These are phyloP conservation scores for Punctularia strigosozonata DNA, from an alignment of 768 basidiomycete species.

Conservation along the genomic window DNA sequence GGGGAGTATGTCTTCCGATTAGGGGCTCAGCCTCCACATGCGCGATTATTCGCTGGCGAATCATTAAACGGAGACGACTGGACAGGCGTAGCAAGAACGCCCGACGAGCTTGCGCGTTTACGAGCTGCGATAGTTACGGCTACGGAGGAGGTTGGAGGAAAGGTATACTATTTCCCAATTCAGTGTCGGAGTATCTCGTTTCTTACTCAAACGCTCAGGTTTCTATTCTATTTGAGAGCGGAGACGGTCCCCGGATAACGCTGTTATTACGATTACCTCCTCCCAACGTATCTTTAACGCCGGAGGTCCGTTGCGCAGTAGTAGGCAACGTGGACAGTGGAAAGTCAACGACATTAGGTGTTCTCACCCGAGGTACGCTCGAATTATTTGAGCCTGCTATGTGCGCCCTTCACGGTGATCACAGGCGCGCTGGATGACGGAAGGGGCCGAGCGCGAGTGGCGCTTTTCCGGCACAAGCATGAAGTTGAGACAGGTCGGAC, in stretches of 20 bases:
- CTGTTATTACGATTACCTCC: slow-evolving; percentile 68
- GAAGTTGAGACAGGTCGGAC: slow-evolving; percentile 95
- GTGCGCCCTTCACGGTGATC: slow-evolving; percentile 6
- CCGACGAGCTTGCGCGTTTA: slow-evolving; percentile 39
- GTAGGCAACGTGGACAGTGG: slow-evolving; percentile 94
- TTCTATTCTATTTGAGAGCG: slow-evolving; percentile 41
- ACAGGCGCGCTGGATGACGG: slow-evolving; percentile 73
- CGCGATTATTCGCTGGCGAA: slow-evolving; percentile 44
- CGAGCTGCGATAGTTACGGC: slow-evolving; percentile 29
- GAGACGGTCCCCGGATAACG: slow-evolving; percentile 37
- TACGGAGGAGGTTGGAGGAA: slow-evolving; percentile 73
- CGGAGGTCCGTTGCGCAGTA: slow-evolving; percentile 91
- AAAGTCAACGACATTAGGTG: slow-evolving; percentile 90
- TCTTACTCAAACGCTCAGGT: slow-evolving; percentile 23
- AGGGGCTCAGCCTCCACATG: slow-evolving; percentile 52
- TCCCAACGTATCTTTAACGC: slow-evolving; percentile 61
- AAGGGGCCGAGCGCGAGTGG: slow-evolving; percentile 71
- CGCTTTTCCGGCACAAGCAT: slow-evolving; percentile 92
- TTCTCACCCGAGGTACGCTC: slow-evolving; percentile 73
- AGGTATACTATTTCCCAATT: slow-evolving; percentile 28
- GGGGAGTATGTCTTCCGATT: slow-evolving; percentile 72
- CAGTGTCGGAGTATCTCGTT: background rate
- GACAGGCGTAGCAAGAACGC: slow-evolving; percentile 38
- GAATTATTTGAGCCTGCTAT: slow-evolving; percentile 8
- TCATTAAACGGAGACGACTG: slow-evolving; percentile 34